These are phyloP conservation scores for Tetradesmus lagerheimii DNA, from an alignment of 139 green algal genomes.

Conservation along the genomic window DNA sequence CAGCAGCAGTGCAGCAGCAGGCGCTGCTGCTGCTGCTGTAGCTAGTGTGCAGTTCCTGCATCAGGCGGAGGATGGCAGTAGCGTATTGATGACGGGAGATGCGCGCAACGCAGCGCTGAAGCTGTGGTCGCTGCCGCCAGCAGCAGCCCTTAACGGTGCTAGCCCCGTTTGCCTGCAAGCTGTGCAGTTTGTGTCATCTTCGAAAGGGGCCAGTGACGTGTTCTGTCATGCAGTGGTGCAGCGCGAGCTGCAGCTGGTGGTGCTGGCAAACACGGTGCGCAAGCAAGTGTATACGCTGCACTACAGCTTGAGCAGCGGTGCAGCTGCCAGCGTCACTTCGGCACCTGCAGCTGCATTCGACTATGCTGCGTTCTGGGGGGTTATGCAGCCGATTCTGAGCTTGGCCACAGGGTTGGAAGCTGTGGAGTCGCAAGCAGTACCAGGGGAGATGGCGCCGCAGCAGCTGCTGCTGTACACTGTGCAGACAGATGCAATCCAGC, in stretches of 20 bases:
- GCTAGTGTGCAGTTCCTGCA: constrained; percentile 32
- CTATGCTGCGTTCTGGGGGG: constrained; percentile 75
- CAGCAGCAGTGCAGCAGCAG: constrained; percentile 2
- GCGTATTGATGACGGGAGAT: constrained; percentile 65
- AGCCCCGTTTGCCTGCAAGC: constrained; percentile 35
- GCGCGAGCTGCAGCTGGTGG: constrained; percentile 59
- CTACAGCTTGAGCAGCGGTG: constrained; percentile 36
- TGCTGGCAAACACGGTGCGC: constrained; percentile 83
- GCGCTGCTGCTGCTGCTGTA: neutral
- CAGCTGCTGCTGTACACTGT: constrained; percentile 72
- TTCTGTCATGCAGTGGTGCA: constrained; percentile 74
- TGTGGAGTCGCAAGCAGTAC: constrained; percentile 42
- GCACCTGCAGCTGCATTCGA: constrained; percentile 61
- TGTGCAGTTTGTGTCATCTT: neutral
- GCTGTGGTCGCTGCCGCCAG: constrained; percentile 60
- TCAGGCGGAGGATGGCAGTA: constrained; percentile 39
- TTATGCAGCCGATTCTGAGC: constrained; percentile 86
- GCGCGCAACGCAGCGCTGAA: constrained; percentile 55
- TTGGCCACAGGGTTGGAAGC: constrained; percentile 61
- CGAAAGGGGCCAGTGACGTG: constrained; percentile 23
- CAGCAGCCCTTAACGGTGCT: neutral
- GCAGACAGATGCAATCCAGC: constrained; percentile 89
- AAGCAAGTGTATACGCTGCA: constrained; percentile 83
- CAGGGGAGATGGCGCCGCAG: neutral
- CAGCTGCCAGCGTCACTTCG: neutral